These are phyloP conservation scores for Pichia manshurica DNA, from an alignment of 805 yeast genomes.

Conservation along the genomic window DNA sequence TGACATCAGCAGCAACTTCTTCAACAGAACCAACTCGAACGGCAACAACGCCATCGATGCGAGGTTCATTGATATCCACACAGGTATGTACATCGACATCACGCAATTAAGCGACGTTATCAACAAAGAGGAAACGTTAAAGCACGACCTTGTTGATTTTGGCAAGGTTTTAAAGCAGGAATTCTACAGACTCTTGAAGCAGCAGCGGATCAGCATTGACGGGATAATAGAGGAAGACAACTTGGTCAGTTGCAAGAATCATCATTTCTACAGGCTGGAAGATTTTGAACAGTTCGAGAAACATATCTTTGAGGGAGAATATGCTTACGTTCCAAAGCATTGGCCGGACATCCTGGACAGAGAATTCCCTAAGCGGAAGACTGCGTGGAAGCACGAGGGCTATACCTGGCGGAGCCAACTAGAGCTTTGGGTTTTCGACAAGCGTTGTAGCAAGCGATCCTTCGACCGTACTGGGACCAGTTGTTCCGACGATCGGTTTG, in stretches of 20 bases:
- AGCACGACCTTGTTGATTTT: background rate
- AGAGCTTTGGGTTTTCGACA: conserved; percentile 23
- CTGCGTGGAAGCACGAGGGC: conserved; percentile 17
- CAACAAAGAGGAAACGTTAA: background rate
- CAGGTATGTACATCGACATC: conserved; percentile 42
- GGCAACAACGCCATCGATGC: conserved; percentile 51
- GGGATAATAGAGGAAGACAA: conserved; percentile 13
- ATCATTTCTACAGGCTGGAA: conserved; percentile 45
- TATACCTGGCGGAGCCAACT: conserved; percentile 23
- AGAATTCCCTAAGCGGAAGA: conserved; percentile 32
- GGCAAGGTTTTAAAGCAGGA: conserved; percentile 12
- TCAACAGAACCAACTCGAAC: conserved; percentile 33
- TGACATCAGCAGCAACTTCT: conserved; percentile 31
- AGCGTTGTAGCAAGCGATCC: conserved; percentile 15
- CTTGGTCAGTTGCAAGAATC: conserved; percentile 42
- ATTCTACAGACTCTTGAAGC: conserved; percentile 13
- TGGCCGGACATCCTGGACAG: conserved; percentile 30
- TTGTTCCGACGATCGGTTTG: conserved; percentile 9
- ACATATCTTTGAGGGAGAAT: conserved; percentile 51
- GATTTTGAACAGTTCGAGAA: conserved; percentile 48
- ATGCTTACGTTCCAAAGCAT: conserved; percentile 39
- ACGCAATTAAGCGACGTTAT: conserved; percentile 28
- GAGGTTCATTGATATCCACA: conserved; percentile 44
- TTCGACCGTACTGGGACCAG: conserved; percentile 25
- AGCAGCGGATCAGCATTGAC: conserved; percentile 8